Evolutionary conservation across 108 stramenopile species (phyloP), one percentile per base, ranked within the genome.

Genomic region (Skeletonema marinoi): DNA sequence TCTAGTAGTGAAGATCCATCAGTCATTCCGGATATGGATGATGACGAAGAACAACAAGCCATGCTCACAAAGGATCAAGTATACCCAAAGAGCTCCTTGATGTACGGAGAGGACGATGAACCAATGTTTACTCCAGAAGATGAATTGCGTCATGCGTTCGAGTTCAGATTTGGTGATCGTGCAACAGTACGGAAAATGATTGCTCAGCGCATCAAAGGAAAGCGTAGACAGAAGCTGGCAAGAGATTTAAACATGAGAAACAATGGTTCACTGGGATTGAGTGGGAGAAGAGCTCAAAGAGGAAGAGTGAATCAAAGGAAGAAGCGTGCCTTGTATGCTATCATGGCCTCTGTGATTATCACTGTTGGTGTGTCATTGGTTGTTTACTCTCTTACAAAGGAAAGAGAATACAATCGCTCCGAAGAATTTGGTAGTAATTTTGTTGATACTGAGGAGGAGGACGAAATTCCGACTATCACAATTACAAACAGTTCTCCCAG

Each of bases 141-240:
- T 56, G 54, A 56, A 56, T 25, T 56, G 25, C 54, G 54, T 29
- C 54, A 56, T 56, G 54, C 54, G 0, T 56, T 56, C 25, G 54
- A 56, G 25, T 56, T 56, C 25, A 56, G 54, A 56, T 56, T 56
- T 25, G 54, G 54, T 25, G 65, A 74, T 60, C 64, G 74, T 6
- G 74, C 74, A 44, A 66, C 65, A 33, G 74, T 74, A n/a, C 32
- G 74, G 25, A 66, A 58, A 56, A 74, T 74, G 74, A 56, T 74
- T 16, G 14, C 50, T 35, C 74, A 74, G 46, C 35, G 42, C 14
- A 9, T 74, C 16, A 63, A 36, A 48, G 38, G 38, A 1, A 74
- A 58, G 32, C 39, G 48, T n/a, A 48, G 46, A 48, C 29, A 41
- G n/a, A 31, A 2, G 5, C n/a, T 19, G 9, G 10, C 29, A 48